Evolutionary conservation across 2,329 filamentous ascomycete genomes (phyloP).

Genomic region (Diaporthe velutina): DNA sequence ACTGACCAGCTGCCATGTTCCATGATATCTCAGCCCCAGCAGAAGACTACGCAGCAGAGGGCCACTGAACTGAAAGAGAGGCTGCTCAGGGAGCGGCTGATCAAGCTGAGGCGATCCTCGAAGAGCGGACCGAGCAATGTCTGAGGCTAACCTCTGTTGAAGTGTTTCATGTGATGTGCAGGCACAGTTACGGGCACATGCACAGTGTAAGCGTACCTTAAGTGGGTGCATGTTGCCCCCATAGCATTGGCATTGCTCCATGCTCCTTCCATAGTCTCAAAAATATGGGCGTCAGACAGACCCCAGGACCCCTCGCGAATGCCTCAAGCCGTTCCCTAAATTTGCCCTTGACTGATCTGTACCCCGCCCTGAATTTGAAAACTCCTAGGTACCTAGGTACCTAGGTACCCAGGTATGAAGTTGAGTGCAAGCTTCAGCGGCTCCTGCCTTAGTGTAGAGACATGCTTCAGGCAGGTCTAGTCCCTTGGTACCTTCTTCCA

Average conservation of each 20-base stretch:
- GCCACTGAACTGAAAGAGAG: constrained; percentile 62
- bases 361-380: not conserved
- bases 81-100: constrained; percentile 66
- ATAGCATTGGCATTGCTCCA: not conserved
- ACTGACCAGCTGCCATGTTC: constrained; percentile 46
- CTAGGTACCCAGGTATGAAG: no score
- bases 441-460: no score
- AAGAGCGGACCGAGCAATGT: constrained; percentile 55
- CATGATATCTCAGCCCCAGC: constrained; percentile 41
- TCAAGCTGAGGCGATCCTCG: constrained; percentile 65
- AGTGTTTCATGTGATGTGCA: constrained; percentile 35
- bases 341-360: not conserved
- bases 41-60: constrained; percentile 54
- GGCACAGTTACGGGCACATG: not conserved
- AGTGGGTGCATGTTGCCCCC: not conserved
- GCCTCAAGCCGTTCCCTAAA: not conserved
- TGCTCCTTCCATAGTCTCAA: constrained; percentile 12
- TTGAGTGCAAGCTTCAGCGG: not conserved
- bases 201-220: constrained; percentile 6
- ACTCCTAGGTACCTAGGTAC: no score
- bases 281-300: not conserved
- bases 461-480: no score
- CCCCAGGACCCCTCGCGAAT: not conserved
- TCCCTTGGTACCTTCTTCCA: not conserved
- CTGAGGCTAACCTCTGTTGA: constrained; percentile 59